These are phyloP conservation scores for Schizophyllum commune DNA, from an alignment of 1,284 basidiomycete species.

Conservation along the genomic window DNA sequence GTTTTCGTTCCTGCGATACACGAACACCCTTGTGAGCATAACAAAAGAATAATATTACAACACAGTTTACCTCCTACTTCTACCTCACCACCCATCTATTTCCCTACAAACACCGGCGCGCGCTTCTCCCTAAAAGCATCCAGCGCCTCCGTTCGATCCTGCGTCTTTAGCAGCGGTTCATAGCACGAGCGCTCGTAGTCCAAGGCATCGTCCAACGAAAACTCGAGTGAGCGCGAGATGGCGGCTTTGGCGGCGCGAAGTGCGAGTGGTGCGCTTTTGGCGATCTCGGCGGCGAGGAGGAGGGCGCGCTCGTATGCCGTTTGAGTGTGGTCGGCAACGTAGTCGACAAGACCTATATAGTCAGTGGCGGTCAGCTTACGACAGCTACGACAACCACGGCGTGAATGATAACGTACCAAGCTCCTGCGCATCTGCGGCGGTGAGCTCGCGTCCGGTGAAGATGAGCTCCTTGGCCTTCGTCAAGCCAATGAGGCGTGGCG, in stretches of 20 bases:
- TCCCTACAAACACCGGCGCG: conserved; percentile 69
- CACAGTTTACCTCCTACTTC: too few species aligned
- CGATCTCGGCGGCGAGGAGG: conserved; percentile 55
- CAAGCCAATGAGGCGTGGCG: conserved; percentile 75
- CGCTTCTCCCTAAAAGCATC: conserved; percentile 87
- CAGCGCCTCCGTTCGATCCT: conserved; percentile 81
- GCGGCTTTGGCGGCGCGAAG: conserved; percentile 86
- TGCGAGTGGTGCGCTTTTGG: conserved; percentile 76
- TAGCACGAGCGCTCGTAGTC: conserved; percentile 86
- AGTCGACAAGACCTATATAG: conserved; percentile 67
- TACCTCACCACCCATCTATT: background rate
- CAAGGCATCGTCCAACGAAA: conserved; percentile 71
- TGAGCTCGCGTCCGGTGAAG: conserved; percentile 64
- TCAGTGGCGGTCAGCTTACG: background rate
- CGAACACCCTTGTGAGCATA: too few species aligned
- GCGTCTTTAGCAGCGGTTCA: conserved; percentile 68
- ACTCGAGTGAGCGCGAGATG: conserved; percentile 70
- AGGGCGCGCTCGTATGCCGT: conserved; percentile 61
- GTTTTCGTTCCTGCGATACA: too few species aligned
- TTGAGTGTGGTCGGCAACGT: conserved; percentile 51
- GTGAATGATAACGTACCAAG: conserved; percentile 47
- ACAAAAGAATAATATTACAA: too few species aligned
- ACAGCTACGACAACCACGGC: background rate
- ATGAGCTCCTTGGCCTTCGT: conserved; percentile 84
- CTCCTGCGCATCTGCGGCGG: conserved; percentile 60